Percentiles rank a stretch among this genome's conserved stretches.
Conservation (phyloP, 2,329 filamentous ascomycete genomes). For the Trichoderma endophyticum region DNA sequence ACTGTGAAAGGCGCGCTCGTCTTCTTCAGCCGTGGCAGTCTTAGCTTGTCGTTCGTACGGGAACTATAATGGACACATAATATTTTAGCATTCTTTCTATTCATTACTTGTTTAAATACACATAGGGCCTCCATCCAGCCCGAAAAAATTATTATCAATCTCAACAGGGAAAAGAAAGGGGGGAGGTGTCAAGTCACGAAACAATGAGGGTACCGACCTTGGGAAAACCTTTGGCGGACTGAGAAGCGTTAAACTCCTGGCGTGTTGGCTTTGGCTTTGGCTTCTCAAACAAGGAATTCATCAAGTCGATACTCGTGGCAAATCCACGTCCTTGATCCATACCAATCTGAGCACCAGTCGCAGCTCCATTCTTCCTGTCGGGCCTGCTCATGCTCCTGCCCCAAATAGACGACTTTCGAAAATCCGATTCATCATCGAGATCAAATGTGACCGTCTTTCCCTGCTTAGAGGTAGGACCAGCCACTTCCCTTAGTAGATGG, state of each 20-base stretch:
- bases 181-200: conserved; percentile 31
- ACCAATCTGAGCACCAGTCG: conserved; percentile 32
- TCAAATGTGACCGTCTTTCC: conserved; percentile 28
- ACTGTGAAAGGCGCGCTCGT: conserved; percentile 66
- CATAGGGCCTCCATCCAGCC: conserved; percentile 25
- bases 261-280: conserved; percentile 61
- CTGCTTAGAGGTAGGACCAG: conserved; percentile 49
- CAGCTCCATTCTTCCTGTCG: conserved; percentile 29
- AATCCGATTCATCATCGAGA: conserved; percentile 47
- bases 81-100: conserved; percentile 46
- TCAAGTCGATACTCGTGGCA: conserved; percentile 87
- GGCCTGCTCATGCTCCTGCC: conserved; percentile 32
- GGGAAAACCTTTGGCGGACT: conserved; percentile 64
- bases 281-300: conserved; percentile 88
- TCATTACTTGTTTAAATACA: conserved; percentile 37
- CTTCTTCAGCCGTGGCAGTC: conserved; percentile 59
- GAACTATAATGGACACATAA: conserved; percentile 60
- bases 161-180: not conserved
- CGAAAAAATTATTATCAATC: conserved; percentile 22
- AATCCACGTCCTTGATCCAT: conserved; percentile 62
- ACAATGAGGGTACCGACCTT: conserved; percentile 73
- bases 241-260: conserved; percentile 50
- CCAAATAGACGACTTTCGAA: conserved; percentile 40
- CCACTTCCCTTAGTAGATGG: conserved; percentile 59
- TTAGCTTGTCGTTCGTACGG: conserved; percentile 80